Evolutionary conservation across 805 yeast species (phyloP).

Genomic region (Helenozyma baotianmanensis): DNA sequence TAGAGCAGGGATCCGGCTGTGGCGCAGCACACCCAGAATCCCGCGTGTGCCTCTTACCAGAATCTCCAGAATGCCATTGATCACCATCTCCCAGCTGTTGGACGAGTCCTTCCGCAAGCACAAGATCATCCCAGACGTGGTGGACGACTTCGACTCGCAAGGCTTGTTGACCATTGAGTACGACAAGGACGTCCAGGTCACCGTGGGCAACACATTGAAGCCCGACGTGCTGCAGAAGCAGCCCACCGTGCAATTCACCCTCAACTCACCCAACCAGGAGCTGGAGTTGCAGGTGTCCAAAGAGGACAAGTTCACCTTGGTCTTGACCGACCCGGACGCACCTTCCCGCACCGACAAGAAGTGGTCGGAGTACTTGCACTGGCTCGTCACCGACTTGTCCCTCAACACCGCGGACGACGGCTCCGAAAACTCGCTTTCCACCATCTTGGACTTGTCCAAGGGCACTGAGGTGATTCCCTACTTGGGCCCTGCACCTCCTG

Average conservation of each 20-base stretch:
- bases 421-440: conserved; percentile 20
- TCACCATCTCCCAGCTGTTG: conserved; percentile 52
- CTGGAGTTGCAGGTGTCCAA: conserved; percentile 37
- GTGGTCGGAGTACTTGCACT: conserved; percentile 88
- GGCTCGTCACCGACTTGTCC: conserved; percentile 53
- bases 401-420: conserved; percentile 30
- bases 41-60: background rate
- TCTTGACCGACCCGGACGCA: conserved; percentile 91
- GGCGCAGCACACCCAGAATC: conserved; percentile 2
- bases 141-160: conserved; percentile 44
- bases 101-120: conserved; percentile 47
- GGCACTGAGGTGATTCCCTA: conserved; percentile 51
- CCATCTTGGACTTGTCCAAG: conserved; percentile 29
- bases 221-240: conserved; percentile 61
- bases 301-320: conserved; percentile 62
- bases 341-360: conserved; percentile 77
- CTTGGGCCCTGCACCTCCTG: conserved; percentile 88
- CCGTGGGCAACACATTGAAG: conserved; percentile 71
- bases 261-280: conserved; percentile 43
- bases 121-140: conserved; percentile 50
- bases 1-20: conserved; percentile 6
- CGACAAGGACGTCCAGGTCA: conserved; percentile 53
- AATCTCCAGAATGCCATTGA: conserved; percentile 33
- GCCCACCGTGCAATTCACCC: conserved; percentile 66
- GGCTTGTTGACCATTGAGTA: conserved; percentile 63